phyloP scores from a whole-genome alignment of 176 grass and related monocot species.

The Eleusine indica region DNA sequence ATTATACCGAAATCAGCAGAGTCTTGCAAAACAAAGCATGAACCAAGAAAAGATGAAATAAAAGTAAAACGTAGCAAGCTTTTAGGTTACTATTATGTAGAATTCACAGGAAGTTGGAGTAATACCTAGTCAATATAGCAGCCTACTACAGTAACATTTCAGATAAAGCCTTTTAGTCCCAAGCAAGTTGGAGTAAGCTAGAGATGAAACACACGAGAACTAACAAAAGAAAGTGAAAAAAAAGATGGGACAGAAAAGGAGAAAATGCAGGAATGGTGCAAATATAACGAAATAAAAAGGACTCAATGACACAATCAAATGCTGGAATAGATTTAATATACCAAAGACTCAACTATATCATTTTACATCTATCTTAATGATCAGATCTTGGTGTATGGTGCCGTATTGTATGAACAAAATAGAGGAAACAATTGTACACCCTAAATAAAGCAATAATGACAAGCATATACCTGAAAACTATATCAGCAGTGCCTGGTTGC shows the following conservation, averaged over 20 bases:
- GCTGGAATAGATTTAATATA: conserved; percentile 11
- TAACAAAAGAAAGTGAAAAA: too few species aligned
- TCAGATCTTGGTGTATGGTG: background rate
- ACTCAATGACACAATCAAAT: background rate
- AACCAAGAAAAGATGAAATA: conserved; percentile 21
- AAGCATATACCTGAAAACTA: conserved; percentile 79
- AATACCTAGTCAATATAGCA: background rate
- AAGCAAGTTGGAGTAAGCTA: background rate
- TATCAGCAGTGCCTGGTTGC: conserved; percentile 91
- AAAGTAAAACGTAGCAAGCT: background rate
- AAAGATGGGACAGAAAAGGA: too few species aligned
- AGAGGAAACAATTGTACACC: background rate
- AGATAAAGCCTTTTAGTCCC: background rate
- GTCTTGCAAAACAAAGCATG: conserved; percentile 2
- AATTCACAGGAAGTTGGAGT: conserved; percentile 16
- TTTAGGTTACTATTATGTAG: background rate
- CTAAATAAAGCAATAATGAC: conserved; percentile 13
- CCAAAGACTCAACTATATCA: background rate
- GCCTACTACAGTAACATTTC: background rate
- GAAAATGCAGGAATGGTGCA: too few species aligned
- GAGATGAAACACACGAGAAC: background rate
- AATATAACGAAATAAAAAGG: conserved; percentile 10
- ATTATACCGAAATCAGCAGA: background rate
- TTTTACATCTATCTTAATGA: conserved; percentile 5
- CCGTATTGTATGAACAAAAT: background rate